A percentile compares a stretch with the other conserved stretches of the same genome.
Conservation (phyloP, 148 eudicot genomes). For the Camellia sinensis region DNA sequence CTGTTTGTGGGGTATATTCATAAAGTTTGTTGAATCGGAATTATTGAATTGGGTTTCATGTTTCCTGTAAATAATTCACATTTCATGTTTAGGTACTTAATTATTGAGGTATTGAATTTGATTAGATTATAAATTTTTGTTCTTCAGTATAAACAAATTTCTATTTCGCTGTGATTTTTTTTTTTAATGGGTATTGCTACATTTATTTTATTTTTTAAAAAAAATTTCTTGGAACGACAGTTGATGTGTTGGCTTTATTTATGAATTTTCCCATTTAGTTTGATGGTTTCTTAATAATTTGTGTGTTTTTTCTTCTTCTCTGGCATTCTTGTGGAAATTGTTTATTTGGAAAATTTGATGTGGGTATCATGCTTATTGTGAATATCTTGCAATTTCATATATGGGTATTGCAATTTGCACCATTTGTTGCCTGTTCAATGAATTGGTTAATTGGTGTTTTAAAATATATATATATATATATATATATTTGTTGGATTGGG, state of each 20-base stretch:
- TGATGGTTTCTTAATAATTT: not conserved
- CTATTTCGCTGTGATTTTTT: too few relatives aligned
- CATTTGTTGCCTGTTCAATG: conserved; percentile 6
- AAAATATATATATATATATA: too few relatives aligned
- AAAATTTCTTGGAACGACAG: not conserved
- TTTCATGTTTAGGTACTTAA: not conserved
- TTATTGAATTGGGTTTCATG: conserved; percentile 2
- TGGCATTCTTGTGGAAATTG: not conserved
- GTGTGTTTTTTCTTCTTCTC: not conserved
- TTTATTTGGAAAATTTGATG: not conserved
- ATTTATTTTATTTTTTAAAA: not conserved
- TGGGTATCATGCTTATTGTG: not conserved
- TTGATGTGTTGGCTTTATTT: not conserved
- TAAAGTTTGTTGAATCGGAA: not conserved
- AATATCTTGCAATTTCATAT: not conserved
- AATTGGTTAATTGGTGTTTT: not conserved
- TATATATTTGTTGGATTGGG: not conserved
- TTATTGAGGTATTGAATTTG: too few relatives aligned
- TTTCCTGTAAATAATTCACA: not conserved
- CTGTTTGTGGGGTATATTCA: not conserved
- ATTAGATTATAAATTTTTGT: too few relatives aligned
- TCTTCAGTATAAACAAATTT: too few relatives aligned
- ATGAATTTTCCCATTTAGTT: not conserved
- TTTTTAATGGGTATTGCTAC: not conserved
- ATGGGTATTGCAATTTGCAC: not conserved